Conservation (phyloP, 1,284 basidiomycete species). For the Erythrobasidium hasegawianum region DNA sequence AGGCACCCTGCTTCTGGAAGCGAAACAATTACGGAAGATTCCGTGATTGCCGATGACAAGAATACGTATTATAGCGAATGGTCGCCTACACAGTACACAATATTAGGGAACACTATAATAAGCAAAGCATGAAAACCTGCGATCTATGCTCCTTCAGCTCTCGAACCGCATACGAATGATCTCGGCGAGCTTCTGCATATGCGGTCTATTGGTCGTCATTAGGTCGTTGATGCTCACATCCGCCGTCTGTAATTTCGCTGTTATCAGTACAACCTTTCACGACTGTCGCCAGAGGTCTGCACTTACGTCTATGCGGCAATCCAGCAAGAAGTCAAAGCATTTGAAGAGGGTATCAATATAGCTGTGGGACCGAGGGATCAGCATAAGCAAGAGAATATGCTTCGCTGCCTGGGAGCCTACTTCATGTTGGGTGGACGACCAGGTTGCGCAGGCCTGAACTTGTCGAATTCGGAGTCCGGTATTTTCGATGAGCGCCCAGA, state of each 20-base stretch:
- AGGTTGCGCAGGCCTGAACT: conserved; percentile 33
- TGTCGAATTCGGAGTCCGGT: conserved; percentile 37
- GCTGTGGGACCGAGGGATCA: conserved; percentile 46
- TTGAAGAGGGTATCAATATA: conserved; percentile 78
- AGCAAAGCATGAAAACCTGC: no score
- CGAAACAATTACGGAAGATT: no score
- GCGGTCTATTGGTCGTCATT: conserved; percentile 68
- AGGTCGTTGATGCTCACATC: conserved; percentile 86
- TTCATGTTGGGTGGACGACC: conserved; percentile 29
- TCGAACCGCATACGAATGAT: conserved; percentile 53
- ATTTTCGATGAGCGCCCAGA: conserved; percentile 35
- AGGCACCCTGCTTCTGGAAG: no score
- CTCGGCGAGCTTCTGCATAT: conserved; percentile 69
- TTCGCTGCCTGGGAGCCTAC: no score
- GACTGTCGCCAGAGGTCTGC: no score
- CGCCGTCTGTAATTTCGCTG: conserved; percentile 67
- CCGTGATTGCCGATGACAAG: no score
- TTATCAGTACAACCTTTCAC: no score
- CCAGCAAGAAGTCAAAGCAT: conserved; percentile 80
- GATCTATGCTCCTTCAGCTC: neutral
- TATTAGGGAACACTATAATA: no score
- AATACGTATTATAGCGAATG: no score
- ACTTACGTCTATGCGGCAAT: conserved; percentile 67
- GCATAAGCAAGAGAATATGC: conserved; percentile 40
- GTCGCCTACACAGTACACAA: no score